Evolutionary conservation across 2,329 filamentous ascomycete species (phyloP), one percentile per base, ranked within the genome.

Genomic region (Herpotrichia juniperi): DNA sequence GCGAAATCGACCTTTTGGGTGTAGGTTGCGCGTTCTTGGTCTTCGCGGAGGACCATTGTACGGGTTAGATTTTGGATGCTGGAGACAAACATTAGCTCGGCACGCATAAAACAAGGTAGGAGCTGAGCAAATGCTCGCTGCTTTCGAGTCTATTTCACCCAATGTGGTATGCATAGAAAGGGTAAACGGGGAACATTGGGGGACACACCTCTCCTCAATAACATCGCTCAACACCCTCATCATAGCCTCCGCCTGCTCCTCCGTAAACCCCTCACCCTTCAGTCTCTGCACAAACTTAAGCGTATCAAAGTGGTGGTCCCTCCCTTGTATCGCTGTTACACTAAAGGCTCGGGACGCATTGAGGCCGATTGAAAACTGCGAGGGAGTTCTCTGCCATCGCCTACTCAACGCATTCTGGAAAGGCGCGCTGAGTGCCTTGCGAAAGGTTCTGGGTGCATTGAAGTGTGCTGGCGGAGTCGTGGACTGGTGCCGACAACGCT

Each of bases 191-290:
- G n/a, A 7, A 24, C 26, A 28, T 7, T 7, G 26, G 26, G 26
- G 22, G 26, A 54, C 68, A 21, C 62, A 88, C 87, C 88, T 96
- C 77, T 99, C 94, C 73, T 97, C 91, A 60, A 99, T 97, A 9
- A 97, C 93, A 73, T 97, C 93, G 75, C 92, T 93, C 32, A 99
- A 81, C 6, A 97, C 91, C 72, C 90, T 91, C 94, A 99, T 97
- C 89, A 97, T 94, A n/a, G 94, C 93, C 22, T 91, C 92, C 2
- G 93, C 88, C 76, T 99, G 94, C 62, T 93, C 89, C 74, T 97
- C 93, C 21, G 91, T 96, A 74, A 97, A 97, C 0, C 94, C 94
- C 73, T 99, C 94, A 61, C 85, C 85, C 73, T 93, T 87, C 34
- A 99, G 80, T 46, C 91, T 83, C 76, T 96, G 91, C 32, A 99